phyloP scores from a whole-genome alignment of 441 rosid genomes.

The Codiaeum variegatum region DNA sequence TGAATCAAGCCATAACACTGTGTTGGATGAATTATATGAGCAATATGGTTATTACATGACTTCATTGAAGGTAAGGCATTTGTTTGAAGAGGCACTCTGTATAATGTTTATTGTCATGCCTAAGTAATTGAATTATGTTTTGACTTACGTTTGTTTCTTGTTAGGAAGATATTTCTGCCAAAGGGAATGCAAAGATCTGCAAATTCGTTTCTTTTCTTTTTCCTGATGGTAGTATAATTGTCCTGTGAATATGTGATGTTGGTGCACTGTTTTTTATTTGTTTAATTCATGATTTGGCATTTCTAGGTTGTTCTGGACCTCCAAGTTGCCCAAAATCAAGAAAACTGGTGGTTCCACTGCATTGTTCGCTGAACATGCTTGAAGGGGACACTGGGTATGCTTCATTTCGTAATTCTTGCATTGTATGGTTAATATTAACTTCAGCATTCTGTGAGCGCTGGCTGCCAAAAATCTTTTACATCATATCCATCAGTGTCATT shows the following conservation, averaged over 20 bases:
- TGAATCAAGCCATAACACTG: slow-evolving; percentile 51
- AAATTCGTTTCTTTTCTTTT: slow-evolving; percentile 74
- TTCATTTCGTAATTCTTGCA: background rate
- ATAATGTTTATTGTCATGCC: background rate
- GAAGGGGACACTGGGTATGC: slow-evolving; percentile 93
- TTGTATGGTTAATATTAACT: background rate
- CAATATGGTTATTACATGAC: slow-evolving; percentile 54
- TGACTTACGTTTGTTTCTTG: background rate
- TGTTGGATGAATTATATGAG: slow-evolving; percentile 73
- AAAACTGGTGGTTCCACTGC: slow-evolving; percentile 54
- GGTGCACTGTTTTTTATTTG: background rate
- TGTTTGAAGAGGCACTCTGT: background rate
- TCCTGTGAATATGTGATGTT: background rate
- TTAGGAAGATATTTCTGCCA: slow-evolving; percentile 43
- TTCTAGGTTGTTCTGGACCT: slow-evolving; percentile 39
- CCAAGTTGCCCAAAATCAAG: slow-evolving; percentile 42
- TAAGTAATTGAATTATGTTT: background rate
- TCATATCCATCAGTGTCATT: background rate
- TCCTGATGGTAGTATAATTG: slow-evolving; percentile 47
- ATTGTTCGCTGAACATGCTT: slow-evolving; percentile 85
- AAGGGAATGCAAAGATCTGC: slow-evolving; percentile 50
- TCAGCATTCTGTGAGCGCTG: background rate
- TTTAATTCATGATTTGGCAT: slow-evolving; percentile 5
- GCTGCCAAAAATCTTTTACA: background rate
- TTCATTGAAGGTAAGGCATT: slow-evolving; percentile 46